Conservation (phyloP, 169 alveolate genomes). For the Cryptosporidium bovis region DNA sequence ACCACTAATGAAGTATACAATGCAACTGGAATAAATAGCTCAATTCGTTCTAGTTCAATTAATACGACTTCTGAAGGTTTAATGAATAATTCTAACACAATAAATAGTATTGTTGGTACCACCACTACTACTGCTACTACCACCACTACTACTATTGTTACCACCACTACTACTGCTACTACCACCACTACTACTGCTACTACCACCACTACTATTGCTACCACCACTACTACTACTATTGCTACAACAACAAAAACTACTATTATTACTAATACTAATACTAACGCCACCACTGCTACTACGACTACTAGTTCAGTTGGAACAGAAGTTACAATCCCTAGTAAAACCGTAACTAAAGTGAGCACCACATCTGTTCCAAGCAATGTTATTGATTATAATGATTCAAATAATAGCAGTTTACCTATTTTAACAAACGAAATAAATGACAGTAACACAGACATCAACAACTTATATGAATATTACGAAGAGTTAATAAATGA, state of each 20-base stretch:
- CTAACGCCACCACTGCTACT: slow-evolving; percentile 72
- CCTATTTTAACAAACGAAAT: slow-evolving; percentile 14
- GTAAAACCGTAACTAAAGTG: slow-evolving; percentile 33
- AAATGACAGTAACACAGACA: neutral
- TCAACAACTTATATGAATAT: slow-evolving; percentile 4
- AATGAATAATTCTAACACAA: neutral
- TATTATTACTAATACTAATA: slow-evolving; percentile 72
- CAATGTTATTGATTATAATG: slow-evolving; percentile 7
- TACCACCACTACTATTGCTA: neutral
- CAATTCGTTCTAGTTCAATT: neutral
- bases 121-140: slow-evolving; percentile 6
- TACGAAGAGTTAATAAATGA: neutral
- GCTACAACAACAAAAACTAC: slow-evolving; percentile 67
- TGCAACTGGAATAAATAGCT: neutral
- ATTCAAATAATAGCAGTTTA: neutral
- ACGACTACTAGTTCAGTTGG: slow-evolving; percentile 68
- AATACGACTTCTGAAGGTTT: neutral
- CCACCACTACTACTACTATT: slow-evolving; percentile 43
- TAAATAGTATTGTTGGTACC: neutral
- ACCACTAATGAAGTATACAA: neutral
- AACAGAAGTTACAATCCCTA: slow-evolving; percentile 69
- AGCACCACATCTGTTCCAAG: slow-evolving; percentile 28
- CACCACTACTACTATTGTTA: neutral
- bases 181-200: slow-evolving; percentile 11
- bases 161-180: neutral